A percentile compares a stretch with the other conserved stretches of the same genome.
These are phyloP conservation scores for Juglanconis sp. DNA, from an alignment of 2,329 filamentous ascomycete species.

Conservation along the genomic window DNA sequence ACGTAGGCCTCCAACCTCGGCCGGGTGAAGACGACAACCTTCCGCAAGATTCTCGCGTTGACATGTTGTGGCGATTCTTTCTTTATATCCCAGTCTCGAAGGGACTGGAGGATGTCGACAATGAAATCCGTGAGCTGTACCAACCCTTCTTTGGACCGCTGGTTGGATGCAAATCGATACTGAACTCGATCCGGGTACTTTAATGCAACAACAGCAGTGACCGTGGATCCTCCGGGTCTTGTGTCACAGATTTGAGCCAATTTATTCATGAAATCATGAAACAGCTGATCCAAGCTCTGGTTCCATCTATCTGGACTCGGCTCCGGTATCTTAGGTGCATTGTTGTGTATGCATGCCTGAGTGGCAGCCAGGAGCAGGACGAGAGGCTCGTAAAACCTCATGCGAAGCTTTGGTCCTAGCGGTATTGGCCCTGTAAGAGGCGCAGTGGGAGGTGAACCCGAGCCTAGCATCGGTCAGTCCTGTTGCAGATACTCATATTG, in stretches of 20 bases:
- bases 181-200: conserved; percentile 22
- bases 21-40: conserved; percentile 21
- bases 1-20: conserved; percentile 17
- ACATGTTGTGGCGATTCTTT: background rate
- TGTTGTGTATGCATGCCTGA: conserved; percentile 3
- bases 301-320: conserved; percentile 8
- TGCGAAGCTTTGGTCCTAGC: background rate
- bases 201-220: conserved; percentile 26
- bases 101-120: conserved; percentile 14
- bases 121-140: conserved; percentile 10
- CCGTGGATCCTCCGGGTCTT: conserved; percentile 21
- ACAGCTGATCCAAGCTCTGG: conserved; percentile 14
- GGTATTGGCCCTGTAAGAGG: background rate
- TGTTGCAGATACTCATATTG: background rate
- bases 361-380: conserved; percentile 10
- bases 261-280: conserved; percentile 27
- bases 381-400: conserved; percentile 15
- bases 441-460: background rate
- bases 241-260: conserved; percentile 28
- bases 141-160: conserved; percentile 17
- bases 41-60: conserved; percentile 8
- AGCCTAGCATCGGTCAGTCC: conserved; percentile 13
- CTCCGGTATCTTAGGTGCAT: background rate
- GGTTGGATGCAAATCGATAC: conserved; percentile 29
- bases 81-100: conserved; percentile 10